A percentile compares a stretch with the other conserved stretches of the same genome.
phyloP scores from a whole-genome alignment of 306 rosid genomes.

The Cicer chorassanicum region DNA sequence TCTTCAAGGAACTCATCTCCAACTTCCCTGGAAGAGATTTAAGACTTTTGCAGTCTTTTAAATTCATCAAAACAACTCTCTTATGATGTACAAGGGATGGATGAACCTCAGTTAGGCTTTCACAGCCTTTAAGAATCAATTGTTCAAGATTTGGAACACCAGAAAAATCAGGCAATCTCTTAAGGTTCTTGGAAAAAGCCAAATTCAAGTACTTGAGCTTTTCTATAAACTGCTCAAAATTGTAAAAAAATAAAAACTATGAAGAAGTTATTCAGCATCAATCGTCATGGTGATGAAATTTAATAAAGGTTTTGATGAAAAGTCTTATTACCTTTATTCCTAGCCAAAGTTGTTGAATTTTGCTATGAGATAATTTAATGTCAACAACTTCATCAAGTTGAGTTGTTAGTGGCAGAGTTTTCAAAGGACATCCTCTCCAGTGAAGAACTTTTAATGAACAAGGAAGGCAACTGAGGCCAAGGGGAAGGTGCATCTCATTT shows the following conservation, averaged over 20 bases:
- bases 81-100: slow-evolving; percentile 32
- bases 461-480: slow-evolving; percentile 29
- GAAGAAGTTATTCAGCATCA: neutral
- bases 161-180: slow-evolving; percentile 6
- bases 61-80: neutral
- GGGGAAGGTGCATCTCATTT: slow-evolving; percentile 5
- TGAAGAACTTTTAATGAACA: slow-evolving; percentile 25
- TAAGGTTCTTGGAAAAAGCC: slow-evolving; percentile 18
- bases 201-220: slow-evolving; percentile 34
- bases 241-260: neutral
- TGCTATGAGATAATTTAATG: slow-evolving; percentile 22
- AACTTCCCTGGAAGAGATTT: slow-evolving; percentile 37
- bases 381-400: slow-evolving; percentile 29
- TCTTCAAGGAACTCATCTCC: slow-evolving; percentile 38
- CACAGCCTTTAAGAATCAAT: slow-evolving; percentile 18
- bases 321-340: slow-evolving; percentile 29
- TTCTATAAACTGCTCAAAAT: slow-evolving; percentile 20
- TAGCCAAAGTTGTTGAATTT: slow-evolving; percentile 36
- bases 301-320: neutral
- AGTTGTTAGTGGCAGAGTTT: slow-evolving; percentile 11
- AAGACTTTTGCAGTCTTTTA: slow-evolving; percentile 26
- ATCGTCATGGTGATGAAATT: neutral
- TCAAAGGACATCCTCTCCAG: slow-evolving; percentile 41
- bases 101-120: slow-evolving; percentile 24
- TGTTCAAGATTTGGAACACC: slow-evolving; percentile 32